Conservation (phyloP, 495 filamentous ascomycete species). For the Rusavskia elegans region DNA sequence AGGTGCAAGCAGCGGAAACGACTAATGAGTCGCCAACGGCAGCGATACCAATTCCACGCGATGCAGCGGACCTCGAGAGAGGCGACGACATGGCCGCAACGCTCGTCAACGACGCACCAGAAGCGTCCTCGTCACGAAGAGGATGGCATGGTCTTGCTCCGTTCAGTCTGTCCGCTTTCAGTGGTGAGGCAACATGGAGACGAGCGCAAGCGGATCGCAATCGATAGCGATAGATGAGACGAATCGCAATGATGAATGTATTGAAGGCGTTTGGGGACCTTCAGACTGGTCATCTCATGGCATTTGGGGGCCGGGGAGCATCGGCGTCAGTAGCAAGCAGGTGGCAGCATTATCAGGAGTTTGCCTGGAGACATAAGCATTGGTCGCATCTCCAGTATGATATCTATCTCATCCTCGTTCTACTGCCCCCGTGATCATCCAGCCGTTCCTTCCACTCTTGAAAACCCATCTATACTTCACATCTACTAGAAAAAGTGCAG, state of each 20-base stretch:
- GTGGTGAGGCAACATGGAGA: slow-evolving; percentile 35
- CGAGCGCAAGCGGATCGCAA: slow-evolving; percentile 29
- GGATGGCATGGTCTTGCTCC: slow-evolving; percentile 18
- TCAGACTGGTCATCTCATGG: background rate
- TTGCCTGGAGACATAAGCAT: background rate
- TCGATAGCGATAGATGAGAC: slow-evolving; percentile 16
- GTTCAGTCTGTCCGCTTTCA: slow-evolving; percentile 32
- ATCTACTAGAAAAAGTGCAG: no score
- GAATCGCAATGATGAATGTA: background rate
- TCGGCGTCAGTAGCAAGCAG: background rate
- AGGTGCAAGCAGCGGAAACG: slow-evolving; percentile 23
- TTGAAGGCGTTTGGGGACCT: background rate
- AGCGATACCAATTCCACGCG: slow-evolving; percentile 26
- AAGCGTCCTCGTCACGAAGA: slow-evolving; percentile 8
- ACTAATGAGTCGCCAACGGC: slow-evolving; percentile 31
- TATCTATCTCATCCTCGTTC: background rate
- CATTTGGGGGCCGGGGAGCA: no score
- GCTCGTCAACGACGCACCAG: slow-evolving; percentile 21
- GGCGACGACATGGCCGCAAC: slow-evolving; percentile 22
- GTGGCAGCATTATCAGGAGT: background rate
- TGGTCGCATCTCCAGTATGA: background rate
- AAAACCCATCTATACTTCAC: no score
- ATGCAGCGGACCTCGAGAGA: slow-evolving; percentile 24
- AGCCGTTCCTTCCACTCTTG: no score
- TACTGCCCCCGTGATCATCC: background rate